A percentile compares a stretch with the other conserved stretches of the same genome.
These are phyloP conservation scores for Phytophthora sansomeana DNA, from an alignment of 352 stramenopile genomes.

Conservation along the genomic window DNA sequence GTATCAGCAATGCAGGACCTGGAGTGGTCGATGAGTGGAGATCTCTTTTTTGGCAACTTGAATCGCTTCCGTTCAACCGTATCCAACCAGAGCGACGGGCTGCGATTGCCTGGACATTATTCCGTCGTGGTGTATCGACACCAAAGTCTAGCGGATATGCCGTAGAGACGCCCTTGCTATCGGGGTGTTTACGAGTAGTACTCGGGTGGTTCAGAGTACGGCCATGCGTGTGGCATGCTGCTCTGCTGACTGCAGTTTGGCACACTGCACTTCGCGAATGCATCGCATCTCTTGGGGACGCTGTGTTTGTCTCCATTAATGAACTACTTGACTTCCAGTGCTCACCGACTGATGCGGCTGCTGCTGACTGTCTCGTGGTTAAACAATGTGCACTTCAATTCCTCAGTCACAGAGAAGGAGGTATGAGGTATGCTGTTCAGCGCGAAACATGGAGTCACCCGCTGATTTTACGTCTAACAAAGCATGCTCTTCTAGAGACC, in stretches of 20 bases:
- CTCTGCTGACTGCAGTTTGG: conserved; percentile 67
- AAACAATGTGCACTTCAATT: conserved; percentile 69
- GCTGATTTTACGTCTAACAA: conserved; percentile 57
- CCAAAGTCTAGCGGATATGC: conserved; percentile 41
- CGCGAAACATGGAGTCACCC: conserved; percentile 42
- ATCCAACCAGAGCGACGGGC: conserved; percentile 59
- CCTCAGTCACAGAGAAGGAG: conserved; percentile 46
- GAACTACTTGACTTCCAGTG: conserved; percentile 66
- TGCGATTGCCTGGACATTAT: conserved; percentile 70
- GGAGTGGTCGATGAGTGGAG: conserved; percentile 41
- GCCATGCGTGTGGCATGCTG: conserved; percentile 77
- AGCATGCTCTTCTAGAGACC: conserved; percentile 66
- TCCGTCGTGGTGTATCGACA: conserved; percentile 63
- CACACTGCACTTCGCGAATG: conserved; percentile 59
- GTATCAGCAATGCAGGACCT: conserved; percentile 1
- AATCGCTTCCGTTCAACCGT: conserved; percentile 51
- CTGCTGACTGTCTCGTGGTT: conserved; percentile 48
- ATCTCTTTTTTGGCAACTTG: conserved; percentile 54
- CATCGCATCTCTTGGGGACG: conserved; percentile 42
- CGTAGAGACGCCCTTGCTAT: conserved; percentile 60
- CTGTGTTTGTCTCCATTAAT: conserved; percentile 57
- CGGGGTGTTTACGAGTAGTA: conserved; percentile 54
- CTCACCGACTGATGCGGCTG: conserved; percentile 33
- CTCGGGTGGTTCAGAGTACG: conserved; percentile 65
- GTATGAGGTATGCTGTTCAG: conserved; percentile 40